phyloP scores from a whole-genome alignment of 768 basidiomycete species.

The Tricholoma matsutake region DNA sequence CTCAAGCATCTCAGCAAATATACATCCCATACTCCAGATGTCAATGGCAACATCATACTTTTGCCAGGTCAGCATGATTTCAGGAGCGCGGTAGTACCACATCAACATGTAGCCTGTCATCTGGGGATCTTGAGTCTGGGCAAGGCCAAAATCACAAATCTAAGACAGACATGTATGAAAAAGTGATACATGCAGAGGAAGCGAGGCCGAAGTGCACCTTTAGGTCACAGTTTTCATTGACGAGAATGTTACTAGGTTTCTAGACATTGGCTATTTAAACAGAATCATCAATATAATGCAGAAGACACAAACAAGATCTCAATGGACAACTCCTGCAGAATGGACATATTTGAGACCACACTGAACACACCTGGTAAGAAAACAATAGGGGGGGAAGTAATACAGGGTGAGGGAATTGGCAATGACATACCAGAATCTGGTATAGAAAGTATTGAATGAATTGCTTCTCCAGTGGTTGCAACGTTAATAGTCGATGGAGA shows the following conservation, averaged over 20 bases:
- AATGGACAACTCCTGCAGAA: constrained; percentile 97
- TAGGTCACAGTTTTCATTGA: constrained; percentile 99
- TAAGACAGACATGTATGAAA: constrained; percentile 25
- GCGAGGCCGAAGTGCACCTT: constrained; percentile 51
- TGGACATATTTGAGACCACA: constrained; percentile 99
- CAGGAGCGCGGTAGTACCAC: constrained; percentile 96
- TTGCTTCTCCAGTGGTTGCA: constrained; percentile 96
- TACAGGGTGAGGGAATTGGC: not conserved
- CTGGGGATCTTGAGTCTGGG: constrained; percentile 98
- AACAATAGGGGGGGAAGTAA: constrained; percentile 8
- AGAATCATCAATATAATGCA: not conserved
- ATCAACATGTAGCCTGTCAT: constrained; percentile 99
- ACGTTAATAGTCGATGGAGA: constrained; percentile 94
- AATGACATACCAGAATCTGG: constrained; percentile 81
- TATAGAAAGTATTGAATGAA: constrained; percentile 99
- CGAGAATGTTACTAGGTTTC: constrained; percentile 99
- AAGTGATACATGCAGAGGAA: constrained; percentile 7
- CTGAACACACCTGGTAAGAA: constrained; percentile 34
- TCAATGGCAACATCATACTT: constrained; percentile 99
- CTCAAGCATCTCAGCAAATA: constrained; percentile 99
- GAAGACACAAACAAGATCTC: constrained; percentile 73
- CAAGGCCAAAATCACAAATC: constrained; percentile 99
- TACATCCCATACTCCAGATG: constrained; percentile 99
- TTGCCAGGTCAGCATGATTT: constrained; percentile 99
- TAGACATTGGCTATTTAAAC: constrained; percentile 25